Conservation (phyloP, 2,329 filamentous ascomycete species). For the Tolypocladium ophioglossoides region DNA sequence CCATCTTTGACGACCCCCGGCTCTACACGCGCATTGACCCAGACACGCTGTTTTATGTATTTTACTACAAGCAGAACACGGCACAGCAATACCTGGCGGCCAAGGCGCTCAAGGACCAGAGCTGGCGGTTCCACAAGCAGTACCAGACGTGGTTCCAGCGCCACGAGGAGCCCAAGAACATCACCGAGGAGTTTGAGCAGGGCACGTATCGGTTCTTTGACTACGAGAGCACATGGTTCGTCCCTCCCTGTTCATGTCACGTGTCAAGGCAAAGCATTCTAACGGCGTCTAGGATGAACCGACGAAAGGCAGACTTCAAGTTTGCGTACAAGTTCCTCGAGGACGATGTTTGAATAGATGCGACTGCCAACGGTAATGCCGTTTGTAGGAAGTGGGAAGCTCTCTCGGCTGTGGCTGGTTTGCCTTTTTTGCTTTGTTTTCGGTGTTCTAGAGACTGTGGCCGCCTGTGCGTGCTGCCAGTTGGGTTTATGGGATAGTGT, state of each 20-base stretch:
- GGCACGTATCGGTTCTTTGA: constrained; percentile 99
- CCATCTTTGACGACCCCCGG: constrained; percentile 83
- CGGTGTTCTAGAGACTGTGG: background rate
- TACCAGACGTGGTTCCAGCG: constrained; percentile 99
- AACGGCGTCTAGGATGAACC: constrained; percentile 75
- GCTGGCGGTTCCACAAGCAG: constrained; percentile 98
- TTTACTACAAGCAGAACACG: constrained; percentile 96
- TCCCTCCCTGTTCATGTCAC: background rate
- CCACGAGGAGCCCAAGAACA: constrained; percentile 96
- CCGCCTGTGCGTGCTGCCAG: background rate
- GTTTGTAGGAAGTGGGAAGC: background rate
- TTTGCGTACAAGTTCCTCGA: constrained; percentile 97
- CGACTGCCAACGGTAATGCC: background rate
- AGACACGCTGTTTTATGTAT: constrained; percentile 95
- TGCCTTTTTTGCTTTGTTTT: background rate
- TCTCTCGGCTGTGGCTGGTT: background rate
- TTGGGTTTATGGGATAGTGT: background rate
- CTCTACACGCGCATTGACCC: constrained; percentile 86
- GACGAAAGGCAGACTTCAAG: constrained; percentile 94
- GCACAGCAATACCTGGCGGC: constrained; percentile 94
- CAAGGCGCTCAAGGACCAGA: constrained; percentile 95
- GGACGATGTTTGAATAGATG: constrained; percentile 47
- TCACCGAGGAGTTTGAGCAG: constrained; percentile 97
- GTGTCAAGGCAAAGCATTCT: constrained; percentile 1
- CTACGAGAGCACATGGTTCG: constrained; percentile 97